Evolutionary conservation across 208 protist species (phyloP).

Genomic region (Trypanosomatidae sp.): DNA sequence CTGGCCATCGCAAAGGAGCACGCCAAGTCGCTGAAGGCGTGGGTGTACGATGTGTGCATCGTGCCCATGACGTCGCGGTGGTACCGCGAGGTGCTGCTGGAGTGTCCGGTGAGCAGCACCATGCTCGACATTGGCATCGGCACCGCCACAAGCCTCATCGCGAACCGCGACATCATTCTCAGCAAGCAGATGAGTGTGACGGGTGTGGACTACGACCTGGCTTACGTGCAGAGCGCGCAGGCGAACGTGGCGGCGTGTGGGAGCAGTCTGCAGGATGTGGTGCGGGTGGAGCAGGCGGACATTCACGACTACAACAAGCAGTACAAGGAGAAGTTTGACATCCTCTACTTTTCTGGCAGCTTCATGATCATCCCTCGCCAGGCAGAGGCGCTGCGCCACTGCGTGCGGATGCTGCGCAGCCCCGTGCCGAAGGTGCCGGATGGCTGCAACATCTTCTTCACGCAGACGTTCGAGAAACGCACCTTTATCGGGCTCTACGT

Average conservation of each 20-base stretch:
- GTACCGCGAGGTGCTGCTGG: conserved; percentile 78
- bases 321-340: conserved; percentile 52
- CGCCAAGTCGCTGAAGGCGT: conserved; percentile 35
- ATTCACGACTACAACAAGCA: conserved; percentile 69
- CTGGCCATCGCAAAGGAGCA: conserved; percentile 21
- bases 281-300: conserved; percentile 52
- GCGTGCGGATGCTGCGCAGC: conserved; percentile 61
- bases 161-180: conserved; percentile 71
- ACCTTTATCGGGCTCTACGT: conserved; percentile 52
- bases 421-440: conserved; percentile 38
- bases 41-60: conserved; percentile 64
- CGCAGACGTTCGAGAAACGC: conserved; percentile 73
- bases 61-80: conserved; percentile 60
- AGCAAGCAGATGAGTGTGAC: conserved; percentile 69
- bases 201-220: conserved; percentile 71
- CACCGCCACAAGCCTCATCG: conserved; percentile 69
- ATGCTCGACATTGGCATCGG: conserved; percentile 83
- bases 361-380: conserved; percentile 77
- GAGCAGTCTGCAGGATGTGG: conserved; percentile 34
- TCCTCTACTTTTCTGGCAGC: conserved; percentile 81
- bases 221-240: conserved; percentile 58
- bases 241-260: conserved; percentile 38
- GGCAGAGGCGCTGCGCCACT: conserved; percentile 53
- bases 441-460: conserved; percentile 72
- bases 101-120: conserved; percentile 45